phyloP scores from a whole-genome alignment of 805 yeast species.

The Tetrapisispora arboricola region DNA sequence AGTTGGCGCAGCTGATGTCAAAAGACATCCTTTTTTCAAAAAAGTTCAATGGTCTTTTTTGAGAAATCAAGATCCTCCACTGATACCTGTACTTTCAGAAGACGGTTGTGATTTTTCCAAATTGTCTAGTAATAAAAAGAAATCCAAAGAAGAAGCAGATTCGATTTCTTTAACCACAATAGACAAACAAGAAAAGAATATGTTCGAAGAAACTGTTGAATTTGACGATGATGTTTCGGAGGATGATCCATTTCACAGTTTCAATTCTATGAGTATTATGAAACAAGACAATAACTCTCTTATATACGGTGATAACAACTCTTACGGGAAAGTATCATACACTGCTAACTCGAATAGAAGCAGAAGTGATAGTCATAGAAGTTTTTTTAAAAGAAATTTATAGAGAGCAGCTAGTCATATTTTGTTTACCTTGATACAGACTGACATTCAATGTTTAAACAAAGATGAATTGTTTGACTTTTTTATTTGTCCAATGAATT shows the following conservation, averaged over 20 bases:
- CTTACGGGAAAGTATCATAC: conserved; percentile 34
- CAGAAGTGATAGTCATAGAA: conserved; percentile 31
- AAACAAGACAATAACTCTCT: conserved; percentile 52
- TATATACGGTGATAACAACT: conserved; percentile 37
- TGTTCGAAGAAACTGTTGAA: conserved; percentile 29
- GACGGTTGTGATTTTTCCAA: conserved; percentile 42
- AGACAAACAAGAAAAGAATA: conserved; percentile 18
- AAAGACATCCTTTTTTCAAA: conserved; percentile 84
- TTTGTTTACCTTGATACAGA: no score
- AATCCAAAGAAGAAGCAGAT: conserved; percentile 10
- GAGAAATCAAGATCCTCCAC: conserved; percentile 89
- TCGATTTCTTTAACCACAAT: conserved; percentile 16
- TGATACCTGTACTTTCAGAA: conserved; percentile 71
- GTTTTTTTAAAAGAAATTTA: conserved; percentile 22
- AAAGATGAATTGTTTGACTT: no score
- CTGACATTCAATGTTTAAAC: no score
- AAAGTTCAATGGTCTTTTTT: conserved; percentile 90
- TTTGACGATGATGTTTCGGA: conserved; percentile 30
- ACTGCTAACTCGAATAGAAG: conserved; percentile 32
- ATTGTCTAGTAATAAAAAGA: conserved; percentile 19
- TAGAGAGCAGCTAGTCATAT: no score
- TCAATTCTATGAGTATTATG: conserved; percentile 77
- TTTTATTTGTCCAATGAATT: no score
- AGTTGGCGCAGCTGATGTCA: conserved; percentile 91
- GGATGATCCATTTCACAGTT: conserved; percentile 72